Conservation (phyloP, 169 alveolate genomes). For the Cytauxzoon felis region DNA sequence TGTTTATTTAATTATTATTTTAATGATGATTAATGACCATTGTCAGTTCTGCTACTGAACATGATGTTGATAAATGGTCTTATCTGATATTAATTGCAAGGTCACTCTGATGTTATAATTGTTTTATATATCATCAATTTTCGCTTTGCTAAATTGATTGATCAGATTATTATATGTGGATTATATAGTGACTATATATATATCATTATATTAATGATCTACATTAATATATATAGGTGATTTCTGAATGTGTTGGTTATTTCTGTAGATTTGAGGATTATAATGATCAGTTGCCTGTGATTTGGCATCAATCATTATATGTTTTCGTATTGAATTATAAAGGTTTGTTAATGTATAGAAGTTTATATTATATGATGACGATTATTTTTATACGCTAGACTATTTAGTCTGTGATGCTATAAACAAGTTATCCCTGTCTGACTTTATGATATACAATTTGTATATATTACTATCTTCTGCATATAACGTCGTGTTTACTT, state of each 20-base stretch:
- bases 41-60: slow-evolving; percentile 59
- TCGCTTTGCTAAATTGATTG: slow-evolving; percentile 62
- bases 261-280: slow-evolving; percentile 71
- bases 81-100: slow-evolving; percentile 38
- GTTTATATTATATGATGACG: background rate
- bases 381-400: slow-evolving; percentile 8
- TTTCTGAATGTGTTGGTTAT: slow-evolving; percentile 59
- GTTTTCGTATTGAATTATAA: slow-evolving; percentile 84
- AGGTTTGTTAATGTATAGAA: slow-evolving; percentile 44
- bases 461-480: background rate
- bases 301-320: slow-evolving; percentile 90
- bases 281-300: slow-evolving; percentile 83
- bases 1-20: slow-evolving; percentile 6
- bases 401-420: slow-evolving; percentile 39
- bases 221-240: slow-evolving; percentile 60
- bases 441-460: background rate
- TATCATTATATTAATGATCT: no score
- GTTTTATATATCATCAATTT: slow-evolving; percentile 53
- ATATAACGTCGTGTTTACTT: background rate
- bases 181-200: background rate
- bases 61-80: slow-evolving; percentile 33
- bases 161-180: no score
- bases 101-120: slow-evolving; percentile 54
- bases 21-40: slow-evolving; percentile 31
- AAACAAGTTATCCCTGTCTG: slow-evolving; percentile 69